A percentile compares a stretch with the other conserved stretches of the same genome.
Conservation (phyloP, 2,329 filamentous ascomycete species). For the Daldinia sp. region DNA sequence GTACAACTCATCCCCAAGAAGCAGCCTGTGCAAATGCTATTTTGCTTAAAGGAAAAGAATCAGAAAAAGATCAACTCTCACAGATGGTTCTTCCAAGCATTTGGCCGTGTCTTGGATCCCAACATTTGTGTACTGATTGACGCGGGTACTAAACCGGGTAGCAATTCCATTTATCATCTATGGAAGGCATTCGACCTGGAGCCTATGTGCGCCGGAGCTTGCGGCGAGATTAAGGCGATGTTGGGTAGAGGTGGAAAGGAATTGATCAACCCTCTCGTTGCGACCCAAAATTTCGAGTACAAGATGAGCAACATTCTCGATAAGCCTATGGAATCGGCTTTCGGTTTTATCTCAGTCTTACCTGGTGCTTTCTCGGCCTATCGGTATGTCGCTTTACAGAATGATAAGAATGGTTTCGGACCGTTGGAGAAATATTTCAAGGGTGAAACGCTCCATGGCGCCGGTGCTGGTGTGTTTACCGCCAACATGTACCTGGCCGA, state of each 20-base stretch:
- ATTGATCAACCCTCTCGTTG: slow-evolving; percentile 92
- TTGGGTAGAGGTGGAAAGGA: slow-evolving; percentile 87
- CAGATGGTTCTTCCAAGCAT: slow-evolving; percentile 98
- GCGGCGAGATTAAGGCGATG: slow-evolving; percentile 97
- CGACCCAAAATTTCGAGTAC: slow-evolving; percentile 99
- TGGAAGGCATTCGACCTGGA: slow-evolving; percentile 99
- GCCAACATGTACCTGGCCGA: slow-evolving; percentile 96
- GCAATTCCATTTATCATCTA: slow-evolving; percentile 94
- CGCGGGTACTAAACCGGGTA: slow-evolving; percentile 93
- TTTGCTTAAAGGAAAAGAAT: slow-evolving; percentile 99
- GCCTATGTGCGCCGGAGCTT: slow-evolving; percentile 96
- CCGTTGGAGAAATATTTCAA: slow-evolving; percentile 99
- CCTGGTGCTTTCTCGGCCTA: slow-evolving; percentile 96
- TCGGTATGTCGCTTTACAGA: slow-evolving; percentile 94
- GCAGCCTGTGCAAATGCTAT: slow-evolving; percentile 94
- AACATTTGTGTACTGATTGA: slow-evolving; percentile 98
- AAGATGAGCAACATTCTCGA: slow-evolving; percentile 99
- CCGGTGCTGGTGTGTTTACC: slow-evolving; percentile 96
- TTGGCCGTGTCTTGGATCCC: slow-evolving; percentile 89
- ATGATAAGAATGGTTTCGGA: slow-evolving; percentile 94
- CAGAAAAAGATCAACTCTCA: slow-evolving; percentile 99
- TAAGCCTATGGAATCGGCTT: slow-evolving; percentile 96
- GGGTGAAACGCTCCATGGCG: slow-evolving; percentile 94
- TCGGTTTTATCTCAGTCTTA: slow-evolving; percentile 97
- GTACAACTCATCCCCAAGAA: slow-evolving; percentile 86